These are phyloP conservation scores for Pythium phragmitis DNA, from an alignment of 352 stramenopile genomes.

Conservation along the genomic window DNA sequence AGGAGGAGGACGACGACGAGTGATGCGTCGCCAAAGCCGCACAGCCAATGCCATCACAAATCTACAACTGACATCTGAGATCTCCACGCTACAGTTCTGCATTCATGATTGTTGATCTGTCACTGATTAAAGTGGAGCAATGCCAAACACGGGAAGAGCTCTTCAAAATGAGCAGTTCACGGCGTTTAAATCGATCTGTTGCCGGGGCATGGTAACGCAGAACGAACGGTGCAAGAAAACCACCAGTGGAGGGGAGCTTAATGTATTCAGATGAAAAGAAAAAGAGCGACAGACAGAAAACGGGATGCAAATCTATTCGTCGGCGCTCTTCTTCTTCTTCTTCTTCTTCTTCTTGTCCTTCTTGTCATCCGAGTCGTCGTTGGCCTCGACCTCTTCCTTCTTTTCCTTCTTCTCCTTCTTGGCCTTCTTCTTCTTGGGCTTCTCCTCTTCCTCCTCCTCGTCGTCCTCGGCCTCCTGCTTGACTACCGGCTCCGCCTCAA, in stretches of 20 bases:
- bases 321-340: constrained; percentile 41
- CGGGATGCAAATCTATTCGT: constrained; percentile 48
- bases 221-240: neutral
- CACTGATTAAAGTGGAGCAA: no score
- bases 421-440: constrained; percentile 38
- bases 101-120: no score
- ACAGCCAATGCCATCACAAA: neutral
- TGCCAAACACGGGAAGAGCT: no score
- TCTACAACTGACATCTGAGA: neutral
- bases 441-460: constrained; percentile 45
- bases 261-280: constrained; percentile 26
- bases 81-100: neutral
- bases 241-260: constrained; percentile 8
- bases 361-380: constrained; percentile 33
- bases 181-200: no score
- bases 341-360: constrained; percentile 56
- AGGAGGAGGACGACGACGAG: constrained; percentile 30
- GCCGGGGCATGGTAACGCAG: neutral
- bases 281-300: constrained; percentile 5
- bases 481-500: constrained; percentile 54
- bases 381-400: constrained; percentile 81
- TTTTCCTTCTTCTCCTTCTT: constrained; percentile 85
- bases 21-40: constrained; percentile 6
- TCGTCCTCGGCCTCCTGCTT: constrained; percentile 53
- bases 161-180: no score